Conservation (phyloP, 1,284 basidiomycete genomes). For the Malassezia nana region DNA sequence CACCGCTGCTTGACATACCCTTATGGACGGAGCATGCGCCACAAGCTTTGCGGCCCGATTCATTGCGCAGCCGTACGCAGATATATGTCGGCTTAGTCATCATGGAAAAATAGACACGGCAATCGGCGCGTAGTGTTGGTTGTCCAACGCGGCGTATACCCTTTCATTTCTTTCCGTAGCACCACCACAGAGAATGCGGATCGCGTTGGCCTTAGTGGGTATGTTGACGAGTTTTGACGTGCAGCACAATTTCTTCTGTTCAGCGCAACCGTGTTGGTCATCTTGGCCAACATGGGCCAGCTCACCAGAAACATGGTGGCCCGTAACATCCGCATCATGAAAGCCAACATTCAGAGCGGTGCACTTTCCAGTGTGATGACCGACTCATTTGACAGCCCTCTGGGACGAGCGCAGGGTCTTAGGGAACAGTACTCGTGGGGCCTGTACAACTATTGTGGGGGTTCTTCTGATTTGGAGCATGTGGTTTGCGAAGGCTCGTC, state of each 20-base stretch:
- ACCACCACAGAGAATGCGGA: background rate
- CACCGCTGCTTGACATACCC: background rate
- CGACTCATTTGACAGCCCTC: background rate
- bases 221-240: background rate
- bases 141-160: background rate
- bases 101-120: background rate
- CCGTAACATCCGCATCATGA: slow-evolving; percentile 29
- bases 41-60: background rate
- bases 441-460: slow-evolving; percentile 18
- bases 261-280: slow-evolving; percentile 33
- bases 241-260: slow-evolving; percentile 42
- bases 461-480: background rate
- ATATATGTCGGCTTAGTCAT: background rate
- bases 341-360: background rate
- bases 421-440: slow-evolving; percentile 16
- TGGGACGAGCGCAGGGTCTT: background rate
- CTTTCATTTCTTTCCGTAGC: background rate
- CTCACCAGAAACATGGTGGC: slow-evolving; percentile 43
- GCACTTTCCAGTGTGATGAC: background rate
- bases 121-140: background rate
- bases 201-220: background rate
- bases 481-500: background rate
- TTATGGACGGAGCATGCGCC: background rate
- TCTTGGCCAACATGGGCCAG: slow-evolving; percentile 43
- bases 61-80: background rate